phyloP scores from a whole-genome alignment of 306 rosid species.

The Quercus variabilis region DNA sequence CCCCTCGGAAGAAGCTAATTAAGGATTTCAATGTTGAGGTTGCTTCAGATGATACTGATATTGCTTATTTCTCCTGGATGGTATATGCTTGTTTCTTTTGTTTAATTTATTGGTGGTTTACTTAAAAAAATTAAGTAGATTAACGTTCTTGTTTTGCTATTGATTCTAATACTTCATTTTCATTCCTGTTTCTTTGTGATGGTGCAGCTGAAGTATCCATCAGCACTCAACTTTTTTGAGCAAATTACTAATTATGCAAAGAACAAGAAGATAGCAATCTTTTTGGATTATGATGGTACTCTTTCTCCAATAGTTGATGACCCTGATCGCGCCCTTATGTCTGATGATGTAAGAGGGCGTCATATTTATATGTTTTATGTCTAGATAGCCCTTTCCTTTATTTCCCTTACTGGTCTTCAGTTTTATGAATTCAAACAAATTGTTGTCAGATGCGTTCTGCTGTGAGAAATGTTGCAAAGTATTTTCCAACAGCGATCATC shows the following conservation, averaged over 20 bases:
- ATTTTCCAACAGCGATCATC: constrained; percentile 84
- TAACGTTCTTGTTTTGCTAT: not conserved
- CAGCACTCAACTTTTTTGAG: constrained; percentile 64
- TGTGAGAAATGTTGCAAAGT: constrained; percentile 54
- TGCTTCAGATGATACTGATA: constrained; percentile 55
- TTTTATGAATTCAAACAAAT: constrained; percentile 1
- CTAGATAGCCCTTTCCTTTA: not conserved
- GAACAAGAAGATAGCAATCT: constrained; percentile 73
- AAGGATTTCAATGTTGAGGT: constrained; percentile 45
- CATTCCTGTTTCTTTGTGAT: not conserved
- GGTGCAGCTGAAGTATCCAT: constrained; percentile 71
- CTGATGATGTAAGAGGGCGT: constrained; percentile 61
- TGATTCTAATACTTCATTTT: not conserved
- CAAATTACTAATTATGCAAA: constrained; percentile 47
- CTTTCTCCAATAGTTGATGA: constrained; percentile 95
- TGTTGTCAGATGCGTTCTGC: constrained; percentile 66
- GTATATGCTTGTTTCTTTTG: constrained; percentile 41
- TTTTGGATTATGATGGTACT: constrained; percentile 91
- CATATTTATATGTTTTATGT: not conserved
- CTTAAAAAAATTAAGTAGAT: not conserved
- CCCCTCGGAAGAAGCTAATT: constrained; percentile 68
- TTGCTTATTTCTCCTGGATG: constrained; percentile 62
- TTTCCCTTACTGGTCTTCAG: not conserved
- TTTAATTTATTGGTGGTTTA: not conserved
- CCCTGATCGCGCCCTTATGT: constrained; percentile 81